Conservation (phyloP, 257 asterid genomes). For the Voacanga thouarsii region DNA sequence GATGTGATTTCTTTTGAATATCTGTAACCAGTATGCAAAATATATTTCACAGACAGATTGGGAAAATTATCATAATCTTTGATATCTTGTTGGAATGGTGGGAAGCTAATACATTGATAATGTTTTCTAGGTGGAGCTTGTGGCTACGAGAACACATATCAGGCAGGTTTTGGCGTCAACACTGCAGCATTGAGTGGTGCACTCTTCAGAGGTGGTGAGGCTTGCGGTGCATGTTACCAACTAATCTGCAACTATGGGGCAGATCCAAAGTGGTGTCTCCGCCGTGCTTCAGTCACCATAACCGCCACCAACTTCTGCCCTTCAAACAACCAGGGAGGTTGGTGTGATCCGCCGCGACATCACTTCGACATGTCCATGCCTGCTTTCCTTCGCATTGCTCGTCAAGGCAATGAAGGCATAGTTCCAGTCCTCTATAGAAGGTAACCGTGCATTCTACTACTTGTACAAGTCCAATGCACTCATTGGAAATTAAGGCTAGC, state of each 20-base stretch:
- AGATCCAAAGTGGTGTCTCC: slow-evolving; percentile 57
- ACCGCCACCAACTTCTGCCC: slow-evolving; percentile 80
- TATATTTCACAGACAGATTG: too few relatives aligned
- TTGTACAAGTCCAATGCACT: too few relatives aligned
- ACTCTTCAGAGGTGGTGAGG: slow-evolving; percentile 50
- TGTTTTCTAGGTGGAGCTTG: slow-evolving; percentile 59
- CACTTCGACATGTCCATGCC: slow-evolving; percentile 80
- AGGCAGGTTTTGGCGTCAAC: slow-evolving; percentile 57
- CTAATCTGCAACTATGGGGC: slow-evolving; percentile 42
- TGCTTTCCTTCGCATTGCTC: slow-evolving; percentile 64
- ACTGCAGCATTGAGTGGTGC: slow-evolving; percentile 65
- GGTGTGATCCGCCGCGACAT: slow-evolving; percentile 72
- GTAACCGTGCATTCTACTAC: slow-evolving; percentile 14
- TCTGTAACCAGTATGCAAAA: too few relatives aligned
- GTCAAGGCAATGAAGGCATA: slow-evolving; percentile 56
- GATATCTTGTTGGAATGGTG: too few relatives aligned
- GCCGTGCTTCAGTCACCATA: slow-evolving; percentile 40
- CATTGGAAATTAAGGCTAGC: too few relatives aligned
- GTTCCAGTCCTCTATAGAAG: slow-evolving; percentile 59
- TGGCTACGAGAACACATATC: slow-evolving; percentile 46
- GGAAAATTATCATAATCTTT: neutral
- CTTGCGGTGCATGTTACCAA: slow-evolving; percentile 66
- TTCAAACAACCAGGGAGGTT: slow-evolving; percentile 62
- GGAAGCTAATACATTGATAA: neutral
- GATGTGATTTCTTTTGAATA: too few relatives aligned